These are phyloP conservation scores for Nigrograna mackinnonii DNA, from an alignment of 2,329 filamentous ascomycete species.

Conservation along the genomic window DNA sequence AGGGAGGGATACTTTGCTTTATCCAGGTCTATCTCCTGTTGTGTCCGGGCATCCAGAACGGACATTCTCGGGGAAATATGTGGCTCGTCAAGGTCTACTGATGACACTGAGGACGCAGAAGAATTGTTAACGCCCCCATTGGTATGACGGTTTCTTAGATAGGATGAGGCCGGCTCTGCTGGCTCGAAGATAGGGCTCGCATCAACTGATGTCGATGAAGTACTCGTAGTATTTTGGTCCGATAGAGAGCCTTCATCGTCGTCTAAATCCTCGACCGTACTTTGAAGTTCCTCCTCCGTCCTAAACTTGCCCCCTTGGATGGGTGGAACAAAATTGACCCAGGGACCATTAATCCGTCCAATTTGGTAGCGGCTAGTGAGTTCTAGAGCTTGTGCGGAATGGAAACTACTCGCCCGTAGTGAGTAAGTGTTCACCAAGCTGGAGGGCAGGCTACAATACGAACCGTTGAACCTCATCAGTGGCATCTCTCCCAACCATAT, in stretches of 20 bases:
- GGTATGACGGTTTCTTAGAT: constrained; percentile 39
- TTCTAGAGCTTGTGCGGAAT: constrained; percentile 75
- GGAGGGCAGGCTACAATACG: constrained; percentile 33
- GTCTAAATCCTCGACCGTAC: constrained; percentile 39
- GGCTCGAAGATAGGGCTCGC: constrained; percentile 64
- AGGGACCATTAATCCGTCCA: constrained; percentile 77
- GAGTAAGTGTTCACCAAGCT: constrained; percentile 1
- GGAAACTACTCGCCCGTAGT: constrained; percentile 61
- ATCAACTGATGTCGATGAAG: constrained; percentile 54
- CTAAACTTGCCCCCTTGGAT: constrained; percentile 87
- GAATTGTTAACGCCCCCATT: constrained; percentile 44
- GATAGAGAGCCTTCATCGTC: constrained; percentile 17
- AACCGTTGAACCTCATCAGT: constrained; percentile 94
- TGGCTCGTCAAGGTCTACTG: constrained; percentile 47
- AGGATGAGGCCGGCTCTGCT: constrained; percentile 41
- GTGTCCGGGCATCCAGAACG: constrained; percentile 73
- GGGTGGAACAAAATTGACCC: constrained; percentile 87
- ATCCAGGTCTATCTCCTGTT: constrained; percentile 75
- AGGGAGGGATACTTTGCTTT: constrained; percentile 79
- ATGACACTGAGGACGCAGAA: constrained; percentile 65
- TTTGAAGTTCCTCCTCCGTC: constrained; percentile 46
- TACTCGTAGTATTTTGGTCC: constrained; percentile 28
- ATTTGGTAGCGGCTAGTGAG: constrained; percentile 84
- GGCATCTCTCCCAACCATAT: constrained; percentile 92
- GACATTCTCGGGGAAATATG: constrained; percentile 52